Conservation (phyloP, 768 basidiomycete species). For the Boletus bicolor region DNA sequence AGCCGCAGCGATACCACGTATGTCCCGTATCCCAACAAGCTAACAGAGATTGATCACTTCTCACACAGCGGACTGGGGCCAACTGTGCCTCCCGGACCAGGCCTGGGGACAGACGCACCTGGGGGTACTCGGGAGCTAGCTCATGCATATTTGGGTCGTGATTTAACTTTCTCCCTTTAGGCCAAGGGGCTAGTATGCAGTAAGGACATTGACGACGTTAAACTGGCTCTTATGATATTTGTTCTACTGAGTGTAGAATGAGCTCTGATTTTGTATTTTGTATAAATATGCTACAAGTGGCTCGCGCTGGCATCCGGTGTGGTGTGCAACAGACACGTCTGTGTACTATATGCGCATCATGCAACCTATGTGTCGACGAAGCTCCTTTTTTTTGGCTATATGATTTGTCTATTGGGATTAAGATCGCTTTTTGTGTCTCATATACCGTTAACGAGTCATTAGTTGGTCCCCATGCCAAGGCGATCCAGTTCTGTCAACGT, state of each 20-base stretch:
- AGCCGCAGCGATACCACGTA: conserved; percentile 20
- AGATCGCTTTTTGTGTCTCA: neutral
- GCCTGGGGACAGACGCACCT: neutral
- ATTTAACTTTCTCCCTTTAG: neutral
- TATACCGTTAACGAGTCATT: neutral
- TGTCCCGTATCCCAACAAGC: neutral
- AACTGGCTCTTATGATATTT: neutral
- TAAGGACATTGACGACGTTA: neutral
- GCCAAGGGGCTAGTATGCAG: neutral
- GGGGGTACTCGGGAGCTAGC: neutral
- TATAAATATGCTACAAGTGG: too few relatives aligned
- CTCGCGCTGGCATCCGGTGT: too few relatives aligned
- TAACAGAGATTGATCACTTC: neutral
- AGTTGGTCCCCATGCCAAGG: neutral
- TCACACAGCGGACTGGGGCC: conserved; percentile 19
- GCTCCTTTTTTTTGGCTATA: neutral
- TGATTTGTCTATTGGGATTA: neutral
- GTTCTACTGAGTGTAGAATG: neutral
- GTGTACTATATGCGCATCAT: neutral
- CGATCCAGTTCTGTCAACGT: too few relatives aligned
- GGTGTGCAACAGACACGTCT: neutral
- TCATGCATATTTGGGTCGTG: neutral
- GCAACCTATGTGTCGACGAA: neutral
- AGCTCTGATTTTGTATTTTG: too few relatives aligned
- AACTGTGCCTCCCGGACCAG: conserved; percentile 12